Evolutionary conservation across 139 green algal species (phyloP), one percentile per base, ranked within the genome.

Genomic region (Edaphochlamys debaryana): DNA sequence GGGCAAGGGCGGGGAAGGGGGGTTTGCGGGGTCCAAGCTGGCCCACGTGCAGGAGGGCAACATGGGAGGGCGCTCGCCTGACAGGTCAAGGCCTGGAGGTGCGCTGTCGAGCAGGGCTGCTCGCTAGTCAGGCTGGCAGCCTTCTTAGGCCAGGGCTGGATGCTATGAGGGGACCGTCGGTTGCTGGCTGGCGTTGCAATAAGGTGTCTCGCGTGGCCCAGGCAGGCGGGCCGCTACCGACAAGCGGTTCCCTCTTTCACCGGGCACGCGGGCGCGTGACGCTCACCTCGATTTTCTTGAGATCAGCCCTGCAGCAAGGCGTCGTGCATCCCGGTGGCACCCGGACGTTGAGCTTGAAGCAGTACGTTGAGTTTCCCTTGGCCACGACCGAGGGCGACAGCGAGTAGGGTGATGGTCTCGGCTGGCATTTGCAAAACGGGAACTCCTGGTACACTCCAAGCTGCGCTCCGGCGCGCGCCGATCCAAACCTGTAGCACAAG

Each of bases 301-400:
- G 36, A 38, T 79, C 72, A 0, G 72, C 72, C 42, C 36, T 30
- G 50, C 72, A 79, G 29, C 72, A 79, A 34, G 68, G 68, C 25
- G 36, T 27, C 0, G 3, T 68, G 72, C 72, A 79, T 15, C 58
- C 50, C 11, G 40, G 25, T 19, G 72, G 48, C 13, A 25, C 17
- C 29, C 20, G 5, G 4, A 52, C 72, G 32, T 22, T 25, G 19
- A 79, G n/a, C 32, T 40, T 79, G 50, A 79, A 52, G 72, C 72
- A 79, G 37, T 50, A 79, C 22, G 36, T 52, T 0, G 34, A 38
- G 3, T 34, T 29, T 36, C 58, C 72, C 20, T 32, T n/a, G 7
- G 56, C 56, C 6, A 32, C 2, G 3, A n/a, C 56, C 3, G 25
- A 9, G 2, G n/a, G 19, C 1, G 20, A 27, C 25, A 63, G 56